Evolutionary conservation across 2,329 filamentous ascomycete genomes (phyloP).

Genomic region (Pleomassaria siparia): DNA sequence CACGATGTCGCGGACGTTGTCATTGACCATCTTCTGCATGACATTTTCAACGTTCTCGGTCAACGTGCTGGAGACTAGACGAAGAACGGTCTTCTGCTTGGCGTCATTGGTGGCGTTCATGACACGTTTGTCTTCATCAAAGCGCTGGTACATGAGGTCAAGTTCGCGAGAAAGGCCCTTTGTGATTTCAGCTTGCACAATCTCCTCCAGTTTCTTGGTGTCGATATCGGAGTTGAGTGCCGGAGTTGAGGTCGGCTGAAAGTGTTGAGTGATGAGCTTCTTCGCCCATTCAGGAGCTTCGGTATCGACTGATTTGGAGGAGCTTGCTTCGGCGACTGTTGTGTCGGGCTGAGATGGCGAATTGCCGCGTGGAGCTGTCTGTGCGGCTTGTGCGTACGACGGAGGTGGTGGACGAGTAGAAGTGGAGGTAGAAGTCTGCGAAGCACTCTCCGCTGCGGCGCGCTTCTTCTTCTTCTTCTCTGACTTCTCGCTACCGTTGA

Average conservation of each 20-base stretch:
- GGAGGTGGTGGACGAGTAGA: conserved; percentile 27
- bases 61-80: conserved; percentile 67
- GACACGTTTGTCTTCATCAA: conserved; percentile 69
- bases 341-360: conserved; percentile 30
- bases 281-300: conserved; percentile 43
- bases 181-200: conserved; percentile 52
- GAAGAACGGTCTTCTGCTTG: conserved; percentile 70
- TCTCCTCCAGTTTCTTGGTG: conserved; percentile 56
- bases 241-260: conserved; percentile 22
- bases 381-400: conserved; percentile 47
- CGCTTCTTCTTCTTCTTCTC: conserved; percentile 66
- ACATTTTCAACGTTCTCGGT: conserved; percentile 75
- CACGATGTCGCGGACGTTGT: conserved; percentile 73
- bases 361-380: conserved; percentile 31
- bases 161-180: conserved; percentile 52
- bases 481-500: conserved; percentile 44
- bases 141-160: conserved; percentile 58
- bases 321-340: conserved; percentile 15
- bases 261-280: conserved; percentile 33
- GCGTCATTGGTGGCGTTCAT: conserved; percentile 63
- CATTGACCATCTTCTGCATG: conserved; percentile 72
- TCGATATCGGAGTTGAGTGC: conserved; percentile 37
- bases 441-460: conserved; percentile 47
- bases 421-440: conserved; percentile 44
- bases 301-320: conserved; percentile 19